These are phyloP conservation scores for Naganishia sp. DNA, from an alignment of 1,284 basidiomycete species.

Conservation along the genomic window DNA sequence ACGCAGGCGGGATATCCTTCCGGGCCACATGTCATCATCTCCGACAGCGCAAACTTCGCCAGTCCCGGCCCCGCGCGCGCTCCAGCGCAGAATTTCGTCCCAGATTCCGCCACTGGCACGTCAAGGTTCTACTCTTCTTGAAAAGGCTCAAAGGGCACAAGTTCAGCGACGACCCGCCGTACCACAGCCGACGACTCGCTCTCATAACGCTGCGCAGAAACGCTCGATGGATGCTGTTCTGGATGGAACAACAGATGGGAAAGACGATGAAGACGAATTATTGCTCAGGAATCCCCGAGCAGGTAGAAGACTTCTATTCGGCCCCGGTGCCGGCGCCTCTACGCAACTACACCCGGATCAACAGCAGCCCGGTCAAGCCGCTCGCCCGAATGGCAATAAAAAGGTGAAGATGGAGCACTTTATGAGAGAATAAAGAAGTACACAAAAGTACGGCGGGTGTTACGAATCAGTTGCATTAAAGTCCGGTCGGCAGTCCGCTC, in stretches of 20 bases:
- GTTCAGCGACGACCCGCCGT: not conserved
- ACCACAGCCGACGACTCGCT: not conserved
- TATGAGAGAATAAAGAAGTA: not conserved
- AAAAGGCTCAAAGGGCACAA: constrained; percentile 17
- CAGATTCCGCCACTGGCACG: constrained; percentile 23
- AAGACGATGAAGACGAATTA: constrained; percentile 21
- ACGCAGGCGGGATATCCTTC: constrained; percentile 1
- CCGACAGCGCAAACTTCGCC: not conserved
- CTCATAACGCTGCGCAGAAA: constrained; percentile 1
- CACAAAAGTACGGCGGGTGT: not conserved
- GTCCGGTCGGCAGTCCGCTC: not conserved
- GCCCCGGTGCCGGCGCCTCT: not conserved
- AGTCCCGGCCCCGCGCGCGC: constrained; percentile 3
- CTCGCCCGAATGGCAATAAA: not conserved
- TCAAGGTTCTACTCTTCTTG: constrained; percentile 19
- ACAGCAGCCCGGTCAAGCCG: not conserved
- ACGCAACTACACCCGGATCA: not conserved
- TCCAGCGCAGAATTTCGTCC: constrained; percentile 20
- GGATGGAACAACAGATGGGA: constrained; percentile 6
- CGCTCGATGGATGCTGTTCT: constrained; percentile 27
- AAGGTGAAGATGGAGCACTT: constrained; percentile 26
- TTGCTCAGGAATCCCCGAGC: constrained; percentile 9
- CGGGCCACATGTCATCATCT: constrained; percentile 4
- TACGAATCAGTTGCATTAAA: not conserved
- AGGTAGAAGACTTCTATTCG: constrained; percentile 10